Evolutionary conservation across 805 yeast genomes (phyloP).

Genomic region (Peterozyma toletana): DNA sequence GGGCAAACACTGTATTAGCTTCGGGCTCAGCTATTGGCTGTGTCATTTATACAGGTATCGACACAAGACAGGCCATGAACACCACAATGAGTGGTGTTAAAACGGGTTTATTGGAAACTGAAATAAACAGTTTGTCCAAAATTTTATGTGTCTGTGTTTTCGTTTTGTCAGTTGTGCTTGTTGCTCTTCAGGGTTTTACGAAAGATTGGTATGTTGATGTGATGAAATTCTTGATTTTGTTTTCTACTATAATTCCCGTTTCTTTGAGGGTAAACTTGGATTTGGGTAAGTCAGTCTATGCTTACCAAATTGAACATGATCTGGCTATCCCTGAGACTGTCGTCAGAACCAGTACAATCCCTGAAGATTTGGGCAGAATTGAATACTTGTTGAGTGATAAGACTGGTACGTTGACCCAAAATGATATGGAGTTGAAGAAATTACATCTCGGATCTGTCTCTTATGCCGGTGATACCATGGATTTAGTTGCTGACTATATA

Average conservation of each 20-base stretch:
- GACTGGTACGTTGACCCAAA: conserved; percentile 96
- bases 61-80: conserved; percentile 93
- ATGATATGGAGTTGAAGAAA: conserved; percentile 95
- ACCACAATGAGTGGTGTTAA: conserved; percentile 84
- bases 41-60: conserved; percentile 83
- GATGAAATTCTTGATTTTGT: conserved; percentile 83
- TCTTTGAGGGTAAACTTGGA: conserved; percentile 91
- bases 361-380: conserved; percentile 94
- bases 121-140: conserved; percentile 83
- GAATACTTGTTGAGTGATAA: conserved; percentile 90
- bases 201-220: conserved; percentile 83
- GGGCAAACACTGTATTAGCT: conserved; percentile 98
- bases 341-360: conserved; percentile 95
- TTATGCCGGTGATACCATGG: conserved; percentile 88
- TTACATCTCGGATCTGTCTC: conserved; percentile 90
- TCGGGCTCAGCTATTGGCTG: conserved; percentile 89
- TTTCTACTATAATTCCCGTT: conserved; percentile 94
- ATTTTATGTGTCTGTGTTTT: conserved; percentile 85
- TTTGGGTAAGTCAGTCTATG: conserved; percentile 92
- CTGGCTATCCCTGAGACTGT: conserved; percentile 72
- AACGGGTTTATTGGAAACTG: conserved; percentile 83
- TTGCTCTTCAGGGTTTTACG: conserved; percentile 70
- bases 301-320: conserved; percentile 91
- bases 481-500: conserved; percentile 72
- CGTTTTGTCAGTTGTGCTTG: conserved; percentile 65